Evolutionary conservation across 805 yeast species (phyloP).

Genomic region (Komagataella pseudopastoris): DNA sequence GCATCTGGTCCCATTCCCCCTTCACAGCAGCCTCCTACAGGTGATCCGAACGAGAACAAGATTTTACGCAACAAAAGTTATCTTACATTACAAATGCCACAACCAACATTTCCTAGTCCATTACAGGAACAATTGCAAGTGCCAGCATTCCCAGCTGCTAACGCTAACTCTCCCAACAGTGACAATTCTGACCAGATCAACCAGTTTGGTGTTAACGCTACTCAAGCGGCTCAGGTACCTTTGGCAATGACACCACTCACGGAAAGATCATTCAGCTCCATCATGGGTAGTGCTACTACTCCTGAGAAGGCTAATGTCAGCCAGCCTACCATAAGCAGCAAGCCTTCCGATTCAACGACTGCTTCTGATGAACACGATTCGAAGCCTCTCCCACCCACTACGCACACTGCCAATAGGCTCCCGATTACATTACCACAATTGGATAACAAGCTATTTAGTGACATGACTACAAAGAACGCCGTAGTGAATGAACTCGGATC

Average conservation of each 20-base stretch:
- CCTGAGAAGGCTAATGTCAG: neutral
- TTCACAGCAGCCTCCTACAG: neutral
- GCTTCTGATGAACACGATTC: neutral
- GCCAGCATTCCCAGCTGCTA: constrained; percentile 5
- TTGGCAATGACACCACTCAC: constrained; percentile 74
- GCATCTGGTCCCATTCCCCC: neutral
- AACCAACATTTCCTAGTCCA: constrained; percentile 35
- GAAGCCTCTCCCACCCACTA: neutral
- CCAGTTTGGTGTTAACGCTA: constrained; percentile 54
- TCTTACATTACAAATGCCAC: constrained; percentile 62
- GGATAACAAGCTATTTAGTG: neutral
- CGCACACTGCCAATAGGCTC: neutral
- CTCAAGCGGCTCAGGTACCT: constrained; percentile 33
- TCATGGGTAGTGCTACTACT: neutral
- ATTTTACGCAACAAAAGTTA: constrained; percentile 36
- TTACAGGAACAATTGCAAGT: constrained; percentile 25
- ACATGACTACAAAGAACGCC: neutral
- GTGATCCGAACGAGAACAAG: constrained; percentile 3
- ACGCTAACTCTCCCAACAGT: constrained; percentile 3
- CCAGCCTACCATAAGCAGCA: neutral
- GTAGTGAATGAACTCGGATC: neutral
- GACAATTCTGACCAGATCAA: constrained; percentile 23
- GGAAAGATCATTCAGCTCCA: constrained; percentile 24
- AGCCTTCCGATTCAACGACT: neutral
- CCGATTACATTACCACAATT: neutral